Base-by-base conservation (phyloP, 1,139 yeast species). In the Arxiozyma bovina region DNA sequence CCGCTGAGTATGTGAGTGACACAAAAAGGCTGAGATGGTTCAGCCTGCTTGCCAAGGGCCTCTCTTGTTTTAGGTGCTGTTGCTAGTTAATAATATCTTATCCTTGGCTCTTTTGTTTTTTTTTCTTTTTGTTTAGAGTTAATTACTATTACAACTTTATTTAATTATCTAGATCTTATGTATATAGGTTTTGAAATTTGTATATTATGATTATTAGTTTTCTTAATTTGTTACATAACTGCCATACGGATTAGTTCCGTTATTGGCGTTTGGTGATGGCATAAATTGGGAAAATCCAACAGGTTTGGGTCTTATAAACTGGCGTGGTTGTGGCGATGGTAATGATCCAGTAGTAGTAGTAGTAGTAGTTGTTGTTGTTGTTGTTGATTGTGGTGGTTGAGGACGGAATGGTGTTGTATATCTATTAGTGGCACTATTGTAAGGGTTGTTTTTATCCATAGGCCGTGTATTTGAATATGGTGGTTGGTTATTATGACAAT, bases 271-370 rank as follows among this genome's bases (percentile, higher is more conserved):
- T 8, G 48, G 22, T 27, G 49, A 48, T 50, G 70, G 69, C 69
- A 65, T 65, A 50, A 58, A 66, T 45, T 63, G 67, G 7, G 70
- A 61, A 53, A 64, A 66, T 5, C 70, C 70, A 9, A 61, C 63
- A 18, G 51, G 50, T 27, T 40, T 30, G 18, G 53, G 38, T 50
- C 49, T 45, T 6, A 21, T 49, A 15, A 49, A 49, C 17, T 43
- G 46, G 21, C 47, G 27, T 34, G 43, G 51, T 43, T 49, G 51
- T 17, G 46, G 46, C 12, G 46, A 40, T 21, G 48, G 48, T 30
- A 44, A 51, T 34, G 41, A 34, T 30, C 30, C 30, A 25, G 30
- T 25, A 25, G 30, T 42, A n/a, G n/a, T n/a, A n/a, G n/a, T n/a
- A n/a, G n/a, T n/a, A n/a, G n/a, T n/a, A n/a, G n/a, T n/a, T n/a